Conservation (phyloP, 176 grass and related monocot species). For the Cymbopogon citratus region DNA sequence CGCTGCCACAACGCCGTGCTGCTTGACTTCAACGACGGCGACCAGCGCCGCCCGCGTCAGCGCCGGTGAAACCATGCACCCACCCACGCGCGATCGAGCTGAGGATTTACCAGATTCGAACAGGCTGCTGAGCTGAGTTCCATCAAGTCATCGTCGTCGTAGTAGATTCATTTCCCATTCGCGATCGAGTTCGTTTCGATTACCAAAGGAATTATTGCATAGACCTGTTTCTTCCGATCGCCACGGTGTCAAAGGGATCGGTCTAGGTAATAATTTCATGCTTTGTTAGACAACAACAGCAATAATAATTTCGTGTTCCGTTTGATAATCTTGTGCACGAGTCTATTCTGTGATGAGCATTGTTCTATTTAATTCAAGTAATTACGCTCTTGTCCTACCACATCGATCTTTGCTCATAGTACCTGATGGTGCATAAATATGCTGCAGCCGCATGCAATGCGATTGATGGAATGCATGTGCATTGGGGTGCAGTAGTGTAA, state of each 20-base stretch:
- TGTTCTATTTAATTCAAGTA: too few species aligned
- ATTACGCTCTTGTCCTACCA: constrained; percentile 16
- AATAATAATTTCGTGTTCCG: constrained; percentile 32
- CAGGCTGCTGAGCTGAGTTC: neutral
- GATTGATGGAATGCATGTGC: constrained; percentile 15
- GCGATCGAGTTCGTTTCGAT: constrained; percentile 6
- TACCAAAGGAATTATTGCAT: constrained; percentile 52
- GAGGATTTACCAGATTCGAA: neutral
- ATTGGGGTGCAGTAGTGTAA: neutral
- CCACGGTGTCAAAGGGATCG: constrained; percentile 22
- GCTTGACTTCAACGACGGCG: constrained; percentile 73
- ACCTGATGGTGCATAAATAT: constrained; percentile 2
- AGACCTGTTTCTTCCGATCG: constrained; percentile 38
- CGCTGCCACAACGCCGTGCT: constrained; percentile 86
- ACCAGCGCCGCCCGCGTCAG: constrained; percentile 39
- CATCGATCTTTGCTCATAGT: neutral
- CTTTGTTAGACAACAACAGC: constrained; percentile 15
- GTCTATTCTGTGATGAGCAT: neutral
- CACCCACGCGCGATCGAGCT: neutral
- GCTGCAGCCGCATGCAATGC: neutral
- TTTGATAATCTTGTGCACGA: constrained; percentile 7
- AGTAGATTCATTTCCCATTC: constrained; percentile 4
- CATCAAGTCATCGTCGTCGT: neutral
- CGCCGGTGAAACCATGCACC: constrained; percentile 17
- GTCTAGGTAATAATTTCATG: constrained; percentile 61